phyloP scores from a whole-genome alignment of 306 rosid genomes.

The Lablab purpureus region DNA sequence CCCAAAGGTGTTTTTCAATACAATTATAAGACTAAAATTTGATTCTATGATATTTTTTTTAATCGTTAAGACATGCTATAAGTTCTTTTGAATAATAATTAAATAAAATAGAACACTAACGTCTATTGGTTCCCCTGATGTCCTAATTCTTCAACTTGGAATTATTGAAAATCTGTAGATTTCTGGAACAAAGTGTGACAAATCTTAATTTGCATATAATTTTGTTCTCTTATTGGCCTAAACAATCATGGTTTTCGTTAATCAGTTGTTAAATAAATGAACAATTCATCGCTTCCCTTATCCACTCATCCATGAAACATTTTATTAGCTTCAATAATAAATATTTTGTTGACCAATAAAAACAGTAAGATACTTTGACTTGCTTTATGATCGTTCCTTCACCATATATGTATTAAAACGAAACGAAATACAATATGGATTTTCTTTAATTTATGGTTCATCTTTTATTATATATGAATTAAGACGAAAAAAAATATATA shows the following conservation, averaged over 20 bases:
- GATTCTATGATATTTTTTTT: too few species aligned
- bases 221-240: background rate
- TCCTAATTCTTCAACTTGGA: background rate
- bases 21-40: too few species aligned
- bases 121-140: background rate
- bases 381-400: background rate
- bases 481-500: too few species aligned
- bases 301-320: background rate
- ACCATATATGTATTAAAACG: background rate
- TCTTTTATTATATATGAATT: too few species aligned
- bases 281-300: conserved; percentile 8
- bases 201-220: background rate
- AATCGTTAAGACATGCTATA: too few species aligned
- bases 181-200: conserved; percentile 7
- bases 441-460: too few species aligned
- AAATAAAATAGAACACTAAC: background rate
- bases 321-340: background rate
- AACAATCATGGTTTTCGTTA: background rate
- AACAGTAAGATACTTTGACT: background rate
- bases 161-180: conserved; percentile 2
- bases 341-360: too few species aligned
- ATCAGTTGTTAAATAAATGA: background rate
- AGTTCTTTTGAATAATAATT: too few species aligned
- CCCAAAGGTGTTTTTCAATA: too few species aligned
- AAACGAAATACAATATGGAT: too few species aligned